phyloP scores from a whole-genome alignment of 2,329 filamentous ascomycete species.

The Verticillium nubilum region DNA sequence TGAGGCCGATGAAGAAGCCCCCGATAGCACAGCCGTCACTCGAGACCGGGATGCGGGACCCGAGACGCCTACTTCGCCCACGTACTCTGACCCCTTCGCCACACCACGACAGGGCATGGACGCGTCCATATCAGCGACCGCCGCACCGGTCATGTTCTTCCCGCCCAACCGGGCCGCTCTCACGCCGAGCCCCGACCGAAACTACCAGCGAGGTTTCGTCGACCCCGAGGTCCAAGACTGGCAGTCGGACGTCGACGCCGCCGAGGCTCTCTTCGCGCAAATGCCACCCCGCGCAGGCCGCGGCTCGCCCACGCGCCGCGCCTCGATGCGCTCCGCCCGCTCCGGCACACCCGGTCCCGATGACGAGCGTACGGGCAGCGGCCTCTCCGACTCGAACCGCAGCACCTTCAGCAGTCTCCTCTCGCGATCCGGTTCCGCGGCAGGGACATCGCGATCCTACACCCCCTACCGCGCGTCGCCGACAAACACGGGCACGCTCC shows the following conservation, averaged over 20 bases:
- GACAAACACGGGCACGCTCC: neutral
- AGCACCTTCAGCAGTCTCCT: constrained; percentile 35
- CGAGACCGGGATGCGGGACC: constrained; percentile 18
- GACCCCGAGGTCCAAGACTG: constrained; percentile 54
- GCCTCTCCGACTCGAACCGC: constrained; percentile 48
- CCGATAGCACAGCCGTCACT: constrained; percentile 10
- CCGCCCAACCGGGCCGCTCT: constrained; percentile 26
- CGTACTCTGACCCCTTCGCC: constrained; percentile 43
- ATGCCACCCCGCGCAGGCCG: constrained; percentile 28
- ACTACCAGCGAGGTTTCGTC: constrained; percentile 17
- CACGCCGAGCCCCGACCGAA: constrained; percentile 35
- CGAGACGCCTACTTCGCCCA: constrained; percentile 28
- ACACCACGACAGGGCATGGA: constrained; percentile 28
- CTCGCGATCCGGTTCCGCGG: constrained; percentile 23
- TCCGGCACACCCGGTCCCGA: constrained; percentile 19
- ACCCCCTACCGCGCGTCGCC: neutral
- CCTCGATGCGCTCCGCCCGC: constrained; percentile 27
- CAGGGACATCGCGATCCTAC: constrained; percentile 11
- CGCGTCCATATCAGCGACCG: constrained; percentile 2
- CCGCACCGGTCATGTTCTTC: constrained; percentile 16
- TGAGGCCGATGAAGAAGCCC: constrained; percentile 52
- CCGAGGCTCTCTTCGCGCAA: constrained; percentile 44
- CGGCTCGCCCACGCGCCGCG: constrained; percentile 31
- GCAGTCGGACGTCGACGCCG: constrained; percentile 51
- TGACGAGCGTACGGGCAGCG: constrained; percentile 49